Conservation (phyloP, 345 rosid genomes). For the Eucalyptus regnans region DNA sequence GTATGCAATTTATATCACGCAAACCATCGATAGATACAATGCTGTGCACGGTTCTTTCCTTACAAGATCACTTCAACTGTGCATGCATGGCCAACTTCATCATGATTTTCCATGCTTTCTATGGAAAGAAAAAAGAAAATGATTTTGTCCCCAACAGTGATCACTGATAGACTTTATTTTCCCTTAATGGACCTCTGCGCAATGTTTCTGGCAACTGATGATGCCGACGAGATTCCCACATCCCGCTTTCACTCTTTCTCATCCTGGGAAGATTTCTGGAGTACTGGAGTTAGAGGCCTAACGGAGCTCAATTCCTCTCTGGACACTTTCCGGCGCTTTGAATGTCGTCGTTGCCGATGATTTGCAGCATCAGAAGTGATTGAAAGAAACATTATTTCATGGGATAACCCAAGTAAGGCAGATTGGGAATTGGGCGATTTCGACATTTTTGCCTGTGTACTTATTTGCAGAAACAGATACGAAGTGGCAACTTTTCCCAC, state of each 20-base stretch:
- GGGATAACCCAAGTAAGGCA: neutral
- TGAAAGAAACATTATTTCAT: neutral
- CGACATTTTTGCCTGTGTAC: neutral
- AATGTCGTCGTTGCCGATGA: neutral
- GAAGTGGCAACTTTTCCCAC: neutral
- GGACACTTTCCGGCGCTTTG: neutral
- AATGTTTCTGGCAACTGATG: neutral
- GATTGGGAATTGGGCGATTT: neutral
- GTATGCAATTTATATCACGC: neutral
- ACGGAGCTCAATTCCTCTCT: neutral
- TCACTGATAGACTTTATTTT: neutral
- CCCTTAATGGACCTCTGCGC: neutral
- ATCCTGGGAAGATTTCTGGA: neutral
- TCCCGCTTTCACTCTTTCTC: neutral
- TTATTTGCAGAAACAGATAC: neutral
- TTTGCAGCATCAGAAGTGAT: neutral
- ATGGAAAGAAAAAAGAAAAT: neutral
- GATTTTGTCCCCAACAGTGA: neutral
- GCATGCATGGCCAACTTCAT: neutral
- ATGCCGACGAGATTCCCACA: neutral
- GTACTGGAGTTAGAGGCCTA: neutral
- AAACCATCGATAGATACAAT: neutral
- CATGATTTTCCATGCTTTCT: neutral
- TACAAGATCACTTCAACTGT: neutral
- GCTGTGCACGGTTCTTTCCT: neutral